Conservation (phyloP, 2,329 filamentous ascomycete genomes). For the Tolypocladium ovalisporum region DNA sequence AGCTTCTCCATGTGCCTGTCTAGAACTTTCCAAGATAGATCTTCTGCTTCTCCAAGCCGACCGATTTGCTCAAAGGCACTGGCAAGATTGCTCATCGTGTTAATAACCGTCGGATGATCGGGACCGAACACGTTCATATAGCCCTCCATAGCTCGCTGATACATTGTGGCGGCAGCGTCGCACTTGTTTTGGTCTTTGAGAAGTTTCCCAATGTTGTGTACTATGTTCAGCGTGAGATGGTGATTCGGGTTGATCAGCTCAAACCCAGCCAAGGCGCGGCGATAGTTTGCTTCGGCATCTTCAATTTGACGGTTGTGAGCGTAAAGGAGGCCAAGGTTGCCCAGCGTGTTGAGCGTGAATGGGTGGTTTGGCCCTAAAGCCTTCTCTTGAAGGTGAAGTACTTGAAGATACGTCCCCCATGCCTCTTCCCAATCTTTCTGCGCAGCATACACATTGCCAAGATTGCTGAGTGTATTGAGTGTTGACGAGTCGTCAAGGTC, state of each 20-base stretch:
- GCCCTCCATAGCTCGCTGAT: not conserved
- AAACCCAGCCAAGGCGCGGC: too few relatives aligned
- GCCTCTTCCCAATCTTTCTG: not conserved
- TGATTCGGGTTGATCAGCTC: not conserved
- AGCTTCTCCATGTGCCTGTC: too few relatives aligned
- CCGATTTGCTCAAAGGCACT: not conserved
- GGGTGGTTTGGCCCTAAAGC: not conserved
- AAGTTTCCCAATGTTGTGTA: not conserved
- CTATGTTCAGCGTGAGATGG: not conserved
- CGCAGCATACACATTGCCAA: too few relatives aligned
- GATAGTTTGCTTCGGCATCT: not conserved
- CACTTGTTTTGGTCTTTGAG: not conserved
- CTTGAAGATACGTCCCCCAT: not conserved
- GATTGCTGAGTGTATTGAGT: too few relatives aligned
- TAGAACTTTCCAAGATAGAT: too few relatives aligned
- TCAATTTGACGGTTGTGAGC: too few relatives aligned
- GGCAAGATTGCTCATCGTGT: not conserved
- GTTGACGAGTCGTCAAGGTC: too few relatives aligned
- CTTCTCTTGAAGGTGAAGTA: not conserved
- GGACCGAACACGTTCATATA: not conserved
- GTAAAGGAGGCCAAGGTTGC: not conserved
- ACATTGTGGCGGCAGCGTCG: not conserved
- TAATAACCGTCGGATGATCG: not conserved
- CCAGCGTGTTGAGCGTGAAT: not conserved
- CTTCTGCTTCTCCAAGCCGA: not conserved